Percentiles rank a stretch among this genome's conserved stretches.
phyloP scores from a whole-genome alignment of 78 protist species.

The Guillardia theta region DNA sequence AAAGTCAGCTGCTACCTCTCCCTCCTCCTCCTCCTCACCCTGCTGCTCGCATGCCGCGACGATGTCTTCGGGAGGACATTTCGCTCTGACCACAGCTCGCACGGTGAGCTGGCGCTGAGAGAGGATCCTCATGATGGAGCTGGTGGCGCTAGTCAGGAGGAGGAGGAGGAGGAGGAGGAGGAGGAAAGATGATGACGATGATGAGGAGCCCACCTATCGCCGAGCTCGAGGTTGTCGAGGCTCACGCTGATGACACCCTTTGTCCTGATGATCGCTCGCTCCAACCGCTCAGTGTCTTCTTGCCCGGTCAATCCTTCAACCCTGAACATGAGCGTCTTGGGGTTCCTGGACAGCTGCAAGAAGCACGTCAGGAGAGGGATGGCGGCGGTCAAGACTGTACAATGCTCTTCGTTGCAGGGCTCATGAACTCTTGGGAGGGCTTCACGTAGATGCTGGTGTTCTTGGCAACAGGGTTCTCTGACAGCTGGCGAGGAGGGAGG shows the following conservation, averaged over 20 bases:
- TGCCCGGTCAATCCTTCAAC: background rate
- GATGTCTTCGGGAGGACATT: background rate
- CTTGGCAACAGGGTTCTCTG: too few species aligned
- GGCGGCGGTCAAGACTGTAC: too few species aligned
- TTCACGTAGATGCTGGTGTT: too few species aligned
- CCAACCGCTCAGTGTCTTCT: background rate
- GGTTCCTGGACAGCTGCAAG: too few species aligned
- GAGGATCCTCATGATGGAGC: background rate
- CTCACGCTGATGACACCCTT: background rate
- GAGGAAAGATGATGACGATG: background rate
- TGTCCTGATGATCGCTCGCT: background rate
- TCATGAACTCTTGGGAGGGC: too few species aligned
- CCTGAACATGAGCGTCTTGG: background rate
- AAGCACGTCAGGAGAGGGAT: too few species aligned
- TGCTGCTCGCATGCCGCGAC: background rate
- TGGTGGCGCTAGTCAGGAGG: background rate
- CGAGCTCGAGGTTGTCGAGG: background rate
- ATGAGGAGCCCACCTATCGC: background rate
- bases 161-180: background rate
- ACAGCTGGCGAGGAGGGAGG: background rate
- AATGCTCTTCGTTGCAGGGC: too few species aligned
- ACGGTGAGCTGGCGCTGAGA: background rate
- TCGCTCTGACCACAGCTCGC: background rate
- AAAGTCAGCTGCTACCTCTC: too few species aligned
- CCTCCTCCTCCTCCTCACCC: too few species aligned